Evolutionary conservation across 352 stramenopile species (phyloP).

Genomic region (Bremia lactucae): DNA sequence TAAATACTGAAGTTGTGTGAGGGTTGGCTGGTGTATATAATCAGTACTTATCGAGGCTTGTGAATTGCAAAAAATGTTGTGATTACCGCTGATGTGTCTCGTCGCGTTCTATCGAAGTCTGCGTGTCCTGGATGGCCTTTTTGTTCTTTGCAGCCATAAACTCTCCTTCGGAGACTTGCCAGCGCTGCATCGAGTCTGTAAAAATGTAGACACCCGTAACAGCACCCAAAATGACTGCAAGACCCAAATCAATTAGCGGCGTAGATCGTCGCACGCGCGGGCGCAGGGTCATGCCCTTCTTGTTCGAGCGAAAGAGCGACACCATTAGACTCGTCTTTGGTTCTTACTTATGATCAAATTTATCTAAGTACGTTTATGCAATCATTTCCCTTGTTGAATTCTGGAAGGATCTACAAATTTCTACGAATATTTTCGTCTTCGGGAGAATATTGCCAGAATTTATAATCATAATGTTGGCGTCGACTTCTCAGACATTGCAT

Average conservation of each 20-base stretch:
- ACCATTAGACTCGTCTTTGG: conserved; percentile 12
- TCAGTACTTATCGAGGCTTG: too few species aligned
- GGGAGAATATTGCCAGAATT: too few species aligned
- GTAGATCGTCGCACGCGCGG: conserved; percentile 41
- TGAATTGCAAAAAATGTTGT: too few species aligned
- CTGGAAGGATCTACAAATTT: conserved; percentile 19
- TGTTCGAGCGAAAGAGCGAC: conserved; percentile 35
- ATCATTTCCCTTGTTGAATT: conserved; percentile 19
- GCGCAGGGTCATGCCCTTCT: conserved; percentile 35
- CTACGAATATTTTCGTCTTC: too few species aligned
- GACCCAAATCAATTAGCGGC: conserved; percentile 46
- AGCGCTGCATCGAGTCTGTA: conserved; percentile 51
- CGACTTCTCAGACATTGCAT: too few species aligned
- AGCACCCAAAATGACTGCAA: conserved; percentile 40
- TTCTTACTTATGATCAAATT: neutral
- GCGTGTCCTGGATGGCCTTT: conserved; percentile 8
- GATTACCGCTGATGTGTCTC: too few species aligned
- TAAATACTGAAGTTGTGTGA: too few species aligned
- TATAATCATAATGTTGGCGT: too few species aligned
- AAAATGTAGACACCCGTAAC: conserved; percentile 68
- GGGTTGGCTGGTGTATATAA: too few species aligned
- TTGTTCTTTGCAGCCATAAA: conserved; percentile 12
- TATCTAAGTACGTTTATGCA: conserved; percentile 8
- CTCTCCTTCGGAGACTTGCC: conserved; percentile 28
- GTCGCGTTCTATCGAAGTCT: conserved; percentile 8